These are phyloP conservation scores for Brassica incana DNA, from an alignment of 345 rosid species.

Conservation along the genomic window DNA sequence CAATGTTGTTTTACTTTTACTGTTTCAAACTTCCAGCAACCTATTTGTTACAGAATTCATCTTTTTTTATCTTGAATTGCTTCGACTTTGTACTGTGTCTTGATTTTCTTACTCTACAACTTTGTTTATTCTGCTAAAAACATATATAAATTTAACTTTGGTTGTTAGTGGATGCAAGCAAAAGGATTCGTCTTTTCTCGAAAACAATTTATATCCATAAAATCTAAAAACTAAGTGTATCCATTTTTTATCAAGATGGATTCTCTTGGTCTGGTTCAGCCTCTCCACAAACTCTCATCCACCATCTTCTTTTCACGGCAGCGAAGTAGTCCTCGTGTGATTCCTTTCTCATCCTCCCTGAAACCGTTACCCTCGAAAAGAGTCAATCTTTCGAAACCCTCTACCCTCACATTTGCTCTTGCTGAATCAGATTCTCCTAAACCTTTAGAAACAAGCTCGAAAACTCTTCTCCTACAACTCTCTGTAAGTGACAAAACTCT, in stretches of 20 bases:
- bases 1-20: slow-evolving; percentile 22
- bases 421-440: slow-evolving; percentile 72
- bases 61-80: not conserved
- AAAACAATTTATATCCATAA: not conserved
- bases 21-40: not conserved
- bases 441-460: slow-evolving; percentile 47
- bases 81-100: not conserved
- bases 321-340: slow-evolving; percentile 21
- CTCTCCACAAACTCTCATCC: slow-evolving; percentile 39
- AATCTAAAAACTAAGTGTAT: not conserved
- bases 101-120: not conserved
- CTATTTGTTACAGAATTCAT: slow-evolving; percentile 9
- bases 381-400: slow-evolving; percentile 38
- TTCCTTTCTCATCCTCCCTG: slow-evolving; percentile 34
- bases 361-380: slow-evolving; percentile 31
- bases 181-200: not conserved
- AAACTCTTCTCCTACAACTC: slow-evolving; percentile 58
- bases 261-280: slow-evolving; percentile 44
- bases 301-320: slow-evolving; percentile 38
- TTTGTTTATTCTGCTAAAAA: not conserved
- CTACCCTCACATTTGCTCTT: slow-evolving; percentile 49
- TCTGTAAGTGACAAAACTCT: slow-evolving; percentile 50
- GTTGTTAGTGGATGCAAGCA: not conserved
- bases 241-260: slow-evolving; percentile 45
- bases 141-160: not conserved